These are phyloP conservation scores for Puccinia novopanici DNA, from an alignment of 1,284 basidiomycete species.

Conservation along the genomic window DNA sequence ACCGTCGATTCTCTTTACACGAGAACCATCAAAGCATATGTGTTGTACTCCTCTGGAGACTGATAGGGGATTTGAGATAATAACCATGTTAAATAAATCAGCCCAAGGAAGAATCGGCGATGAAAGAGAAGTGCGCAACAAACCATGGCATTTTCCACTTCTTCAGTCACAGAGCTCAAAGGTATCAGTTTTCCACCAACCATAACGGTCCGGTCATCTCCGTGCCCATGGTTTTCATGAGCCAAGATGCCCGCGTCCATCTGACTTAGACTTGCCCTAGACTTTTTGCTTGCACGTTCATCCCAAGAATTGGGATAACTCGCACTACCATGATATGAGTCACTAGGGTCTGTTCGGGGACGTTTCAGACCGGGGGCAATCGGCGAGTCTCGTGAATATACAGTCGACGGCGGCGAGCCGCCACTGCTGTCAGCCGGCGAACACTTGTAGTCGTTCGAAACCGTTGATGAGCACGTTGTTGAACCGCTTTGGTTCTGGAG, in stretches of 20 bases:
- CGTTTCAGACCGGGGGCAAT: constrained; percentile 21
- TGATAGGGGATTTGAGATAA: background rate
- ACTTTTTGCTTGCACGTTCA: constrained; percentile 24
- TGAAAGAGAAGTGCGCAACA: background rate
- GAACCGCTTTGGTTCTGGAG: constrained; percentile 28
- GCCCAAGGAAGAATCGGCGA: too few relatives aligned
- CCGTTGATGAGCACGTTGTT: constrained; percentile 16
- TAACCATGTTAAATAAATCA: too few relatives aligned
- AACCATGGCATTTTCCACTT: constrained; percentile 39
- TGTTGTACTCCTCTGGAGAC: constrained; percentile 43
- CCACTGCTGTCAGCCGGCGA: constrained; percentile 26
- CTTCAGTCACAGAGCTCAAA: constrained; percentile 31
- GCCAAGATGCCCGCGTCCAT: background rate
- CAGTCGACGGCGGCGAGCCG: constrained; percentile 7
- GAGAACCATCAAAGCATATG: constrained; percentile 28
- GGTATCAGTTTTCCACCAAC: constrained; percentile 46
- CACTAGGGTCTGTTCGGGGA: background rate
- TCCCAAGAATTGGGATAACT: background rate
- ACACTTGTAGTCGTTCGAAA: constrained; percentile 35
- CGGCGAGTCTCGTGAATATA: constrained; percentile 12
- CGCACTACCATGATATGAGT: constrained; percentile 8
- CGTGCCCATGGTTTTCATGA: background rate
- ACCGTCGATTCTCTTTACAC: background rate
- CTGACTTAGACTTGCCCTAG: background rate
- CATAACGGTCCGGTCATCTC: constrained; percentile 2